Evolutionary conservation across 352 stramenopile species (phyloP).

Genomic region (Pythium sp.): DNA sequence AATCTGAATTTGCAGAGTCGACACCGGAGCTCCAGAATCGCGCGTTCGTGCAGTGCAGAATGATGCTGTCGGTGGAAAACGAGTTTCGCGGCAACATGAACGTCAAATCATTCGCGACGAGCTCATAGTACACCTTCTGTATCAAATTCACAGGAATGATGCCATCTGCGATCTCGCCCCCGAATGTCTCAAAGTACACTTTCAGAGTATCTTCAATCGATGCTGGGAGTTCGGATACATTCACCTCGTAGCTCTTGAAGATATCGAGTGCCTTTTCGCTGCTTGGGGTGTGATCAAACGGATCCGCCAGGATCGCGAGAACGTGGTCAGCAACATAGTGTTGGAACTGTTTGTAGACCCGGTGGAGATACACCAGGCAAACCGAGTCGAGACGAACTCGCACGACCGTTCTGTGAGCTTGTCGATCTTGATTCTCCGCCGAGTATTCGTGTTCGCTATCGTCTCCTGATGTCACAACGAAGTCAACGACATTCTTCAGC

Average conservation of each 20-base stretch:
- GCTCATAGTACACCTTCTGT: slow-evolving; percentile 43
- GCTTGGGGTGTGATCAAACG: slow-evolving; percentile 29
- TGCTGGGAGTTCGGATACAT: slow-evolving; percentile 34
- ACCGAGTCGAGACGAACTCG: slow-evolving; percentile 74
- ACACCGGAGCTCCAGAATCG: slow-evolving; percentile 70
- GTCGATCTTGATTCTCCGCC: slow-evolving; percentile 7
- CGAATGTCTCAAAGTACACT: slow-evolving; percentile 31
- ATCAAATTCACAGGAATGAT: neutral
- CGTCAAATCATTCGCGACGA: slow-evolving; percentile 80
- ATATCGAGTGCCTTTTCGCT: slow-evolving; percentile 27
- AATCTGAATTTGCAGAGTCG: slow-evolving; percentile 59
- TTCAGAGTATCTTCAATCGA: slow-evolving; percentile 33
- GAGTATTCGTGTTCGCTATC: slow-evolving; percentile 4
- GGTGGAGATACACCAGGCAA: slow-evolving; percentile 79
- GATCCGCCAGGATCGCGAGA: slow-evolving; percentile 22
- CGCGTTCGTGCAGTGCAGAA: slow-evolving; percentile 73
- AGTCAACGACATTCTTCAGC: slow-evolving; percentile 70
- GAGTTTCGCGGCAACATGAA: slow-evolving; percentile 77
- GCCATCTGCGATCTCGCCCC: slow-evolving; percentile 13
- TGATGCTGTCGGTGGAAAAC: slow-evolving; percentile 71
- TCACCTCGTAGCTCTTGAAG: slow-evolving; percentile 34
- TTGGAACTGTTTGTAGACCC: slow-evolving; percentile 85
- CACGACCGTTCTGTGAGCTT: slow-evolving; percentile 25
- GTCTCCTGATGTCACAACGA: slow-evolving; percentile 28
- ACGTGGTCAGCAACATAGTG: slow-evolving; percentile 73